A percentile compares a stretch with the other conserved stretches of the same genome.
Evolutionary conservation across 2,329 filamentous ascomycete species (phyloP).

Genomic region (Clonostachys byssicola): DNA sequence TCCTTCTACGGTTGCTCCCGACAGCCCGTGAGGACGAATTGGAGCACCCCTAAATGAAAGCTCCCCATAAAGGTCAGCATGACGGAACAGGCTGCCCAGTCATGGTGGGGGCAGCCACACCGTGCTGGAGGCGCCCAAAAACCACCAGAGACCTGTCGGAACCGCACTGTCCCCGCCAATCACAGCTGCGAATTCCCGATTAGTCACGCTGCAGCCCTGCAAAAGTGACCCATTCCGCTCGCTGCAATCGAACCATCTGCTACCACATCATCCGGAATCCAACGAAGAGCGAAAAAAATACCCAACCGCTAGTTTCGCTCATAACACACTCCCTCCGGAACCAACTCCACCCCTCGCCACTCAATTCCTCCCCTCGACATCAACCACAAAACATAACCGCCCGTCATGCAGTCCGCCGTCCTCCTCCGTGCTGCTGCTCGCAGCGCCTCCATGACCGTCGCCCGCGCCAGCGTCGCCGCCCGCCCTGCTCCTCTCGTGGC

Average conservation of each 20-base stretch:
- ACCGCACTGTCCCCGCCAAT: slow-evolving; percentile 1
- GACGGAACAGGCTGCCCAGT: neutral
- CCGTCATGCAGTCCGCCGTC: slow-evolving; percentile 59
- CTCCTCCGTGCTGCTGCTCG: slow-evolving; percentile 70
- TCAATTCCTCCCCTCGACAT: no score
- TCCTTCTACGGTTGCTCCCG: neutral
- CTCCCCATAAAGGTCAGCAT: neutral
- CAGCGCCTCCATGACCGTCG: slow-evolving; percentile 40
- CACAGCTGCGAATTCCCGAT: neutral
- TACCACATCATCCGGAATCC: no score
- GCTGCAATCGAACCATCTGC: no score
- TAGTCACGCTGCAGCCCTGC: slow-evolving; percentile 1
- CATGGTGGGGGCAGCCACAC: neutral
- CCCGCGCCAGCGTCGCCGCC: slow-evolving; percentile 37
- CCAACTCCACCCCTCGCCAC: no score
- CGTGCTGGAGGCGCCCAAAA: neutral
- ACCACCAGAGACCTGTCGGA: slow-evolving; percentile 1
- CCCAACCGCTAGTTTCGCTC: no score
- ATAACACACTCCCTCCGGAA: no score
- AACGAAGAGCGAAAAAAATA: no score
- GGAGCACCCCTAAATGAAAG: slow-evolving; percentile 3
- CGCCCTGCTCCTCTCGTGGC: slow-evolving; percentile 51
- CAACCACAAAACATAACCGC: slow-evolving; percentile 2
- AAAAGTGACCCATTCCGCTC: neutral
- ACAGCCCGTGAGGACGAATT: slow-evolving; percentile 1